A percentile compares a stretch with the other conserved stretches of the same genome.
Conservation (phyloP, 1,284 basidiomycete species). For the Gastroboletus turbinatus region DNA sequence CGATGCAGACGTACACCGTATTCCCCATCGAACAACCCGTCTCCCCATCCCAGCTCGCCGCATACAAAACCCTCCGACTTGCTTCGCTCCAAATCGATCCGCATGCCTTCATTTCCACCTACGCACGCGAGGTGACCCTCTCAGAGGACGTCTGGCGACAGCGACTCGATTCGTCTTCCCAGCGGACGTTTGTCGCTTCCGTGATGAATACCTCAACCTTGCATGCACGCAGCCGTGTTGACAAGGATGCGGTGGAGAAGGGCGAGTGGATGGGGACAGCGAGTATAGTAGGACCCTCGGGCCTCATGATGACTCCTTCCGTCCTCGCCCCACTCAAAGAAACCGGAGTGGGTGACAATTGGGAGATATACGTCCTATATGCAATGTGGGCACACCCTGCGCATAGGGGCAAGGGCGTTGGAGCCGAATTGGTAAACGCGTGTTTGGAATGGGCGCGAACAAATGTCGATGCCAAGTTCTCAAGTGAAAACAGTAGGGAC, state of each 20-base stretch:
- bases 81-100: constrained; percentile 36
- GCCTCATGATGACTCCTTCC: constrained; percentile 10
- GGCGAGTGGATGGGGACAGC: constrained; percentile 36
- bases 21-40: constrained; percentile 16
- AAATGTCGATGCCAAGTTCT: constrained; percentile 14
- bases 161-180: constrained; percentile 29
- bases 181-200: constrained; percentile 31
- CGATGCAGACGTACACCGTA: constrained; percentile 15
- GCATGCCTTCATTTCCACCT: constrained; percentile 36
- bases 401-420: constrained; percentile 36
- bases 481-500: background rate
- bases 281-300: constrained; percentile 30
- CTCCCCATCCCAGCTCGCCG: constrained; percentile 19
- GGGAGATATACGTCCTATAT: constrained; percentile 30
- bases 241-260: background rate
- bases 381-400: constrained; percentile 40
- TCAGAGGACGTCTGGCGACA: constrained; percentile 34
- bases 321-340: constrained; percentile 11
- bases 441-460: constrained; percentile 29
- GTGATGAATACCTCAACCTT: background rate
- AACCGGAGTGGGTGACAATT: constrained; percentile 15
- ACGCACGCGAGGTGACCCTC: constrained; percentile 33
- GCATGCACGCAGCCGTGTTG: background rate
- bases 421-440: constrained; percentile 16
- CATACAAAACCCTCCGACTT: constrained; percentile 35